Base-by-base conservation (phyloP, 2,329 filamentous ascomycete genomes). In the Moelleriella libera region DNA sequence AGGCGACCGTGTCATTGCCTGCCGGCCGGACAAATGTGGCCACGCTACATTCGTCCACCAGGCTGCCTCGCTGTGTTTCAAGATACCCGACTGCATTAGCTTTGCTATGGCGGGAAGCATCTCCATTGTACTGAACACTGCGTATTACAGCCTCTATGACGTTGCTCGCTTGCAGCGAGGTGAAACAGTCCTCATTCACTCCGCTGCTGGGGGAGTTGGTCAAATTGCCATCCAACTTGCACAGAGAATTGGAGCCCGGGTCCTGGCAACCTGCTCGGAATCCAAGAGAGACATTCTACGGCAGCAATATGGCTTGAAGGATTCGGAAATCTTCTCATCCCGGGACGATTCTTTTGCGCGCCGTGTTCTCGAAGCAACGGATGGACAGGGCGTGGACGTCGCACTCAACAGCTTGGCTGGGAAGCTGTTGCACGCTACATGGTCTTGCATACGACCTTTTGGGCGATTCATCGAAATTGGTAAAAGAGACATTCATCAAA, bases 401-500 rank as follows among this genome's bases (percentile, higher is more conserved):
- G 57, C 61, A 0, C 52, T 67, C 1, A 64, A 63, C 44, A 61
- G 60, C 6, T 52, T 64, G 2, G 30, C 30, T 29, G 44, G 44
- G 10, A 6, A 10, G 5, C 30, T 45, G 10, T 37, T 45, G 30
- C 44, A 39, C 7, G 44, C 11, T 7, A 34, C 30, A 2, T 45
- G 8, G 12, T 14, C 7, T 6, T 12, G 14, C 6, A 10, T 52
- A 8, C 48, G 48, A 21, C 41, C 44, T 0, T 47, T 50, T 44
- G 50, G 50, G 8, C 39, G 41, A 3, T 50, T 52, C 41, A 30
- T 55, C 4, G 65, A 68, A 46, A 58, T 67, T 32, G 62, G 62
- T 6, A 59, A 59, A 45, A 55, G 54, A 5, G 62, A 66, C 44
- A 59, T 64, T 21, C 45, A 53, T 1, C 58, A 60, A 30, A 63